These are phyloP conservation scores for Silene uniflora DNA, from an alignment of 148 eudicot species.

Conservation along the genomic window DNA sequence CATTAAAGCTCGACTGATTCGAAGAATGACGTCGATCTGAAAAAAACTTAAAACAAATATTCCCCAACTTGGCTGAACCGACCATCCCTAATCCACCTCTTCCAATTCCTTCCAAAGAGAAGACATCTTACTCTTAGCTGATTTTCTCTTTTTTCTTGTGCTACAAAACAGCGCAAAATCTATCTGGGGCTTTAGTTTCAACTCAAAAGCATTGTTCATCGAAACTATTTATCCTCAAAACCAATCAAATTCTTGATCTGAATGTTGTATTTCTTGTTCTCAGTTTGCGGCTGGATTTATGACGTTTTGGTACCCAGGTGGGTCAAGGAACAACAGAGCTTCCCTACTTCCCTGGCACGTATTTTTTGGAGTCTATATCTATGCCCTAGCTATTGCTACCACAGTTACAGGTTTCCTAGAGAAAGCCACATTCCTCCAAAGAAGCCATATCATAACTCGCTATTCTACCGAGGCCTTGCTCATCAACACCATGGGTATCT, in stretches of 20 bases:
- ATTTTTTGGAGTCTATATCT: constrained; percentile 75
- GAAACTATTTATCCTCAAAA: background rate
- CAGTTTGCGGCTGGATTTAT: constrained; percentile 85
- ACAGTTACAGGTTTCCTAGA: constrained; percentile 81
- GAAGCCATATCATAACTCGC: constrained; percentile 57
- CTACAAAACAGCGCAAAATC: background rate
- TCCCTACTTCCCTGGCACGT: constrained; percentile 82
- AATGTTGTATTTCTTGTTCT: background rate
- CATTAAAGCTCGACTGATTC: background rate
- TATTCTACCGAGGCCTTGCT: constrained; percentile 76
- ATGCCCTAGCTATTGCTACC: constrained; percentile 77
- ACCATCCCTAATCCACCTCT: too few relatives aligned
- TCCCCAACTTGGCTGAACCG: too few relatives aligned
- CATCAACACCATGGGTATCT: constrained; percentile 66
- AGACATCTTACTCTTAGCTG: too few relatives aligned
- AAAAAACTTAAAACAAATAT: too few relatives aligned
- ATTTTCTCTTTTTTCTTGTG: too few relatives aligned
- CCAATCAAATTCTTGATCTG: background rate
- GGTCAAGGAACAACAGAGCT: constrained; percentile 64
- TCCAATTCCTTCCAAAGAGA: too few relatives aligned
- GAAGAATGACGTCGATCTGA: too few relatives aligned
- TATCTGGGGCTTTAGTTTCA: background rate
- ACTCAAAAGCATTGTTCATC: background rate
- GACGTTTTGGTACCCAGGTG: constrained; percentile 97
- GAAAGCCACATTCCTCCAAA: constrained; percentile 85